Evolutionary conservation across 495 filamentous ascomycete species (phyloP).

Genomic region (Penicillium taxi): DNA sequence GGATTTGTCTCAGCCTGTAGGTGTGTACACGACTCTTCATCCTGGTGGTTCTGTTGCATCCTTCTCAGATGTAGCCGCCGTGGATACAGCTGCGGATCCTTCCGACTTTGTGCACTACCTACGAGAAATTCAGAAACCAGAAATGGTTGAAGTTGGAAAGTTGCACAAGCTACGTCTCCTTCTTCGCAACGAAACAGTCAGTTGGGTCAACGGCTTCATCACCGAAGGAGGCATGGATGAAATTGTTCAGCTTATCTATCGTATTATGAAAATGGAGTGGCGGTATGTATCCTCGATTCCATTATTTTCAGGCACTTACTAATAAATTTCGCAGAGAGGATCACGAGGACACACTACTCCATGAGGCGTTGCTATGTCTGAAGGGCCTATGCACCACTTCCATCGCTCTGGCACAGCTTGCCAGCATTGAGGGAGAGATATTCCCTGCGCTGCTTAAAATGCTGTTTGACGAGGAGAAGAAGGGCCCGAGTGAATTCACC

Average conservation of each 20-base stretch:
- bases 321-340: conserved; percentile 60
- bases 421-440: conserved; percentile 65
- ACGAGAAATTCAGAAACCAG: conserved; percentile 65
- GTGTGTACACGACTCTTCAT: conserved; percentile 40
- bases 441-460: conserved; percentile 83
- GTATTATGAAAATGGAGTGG: conserved; percentile 94
- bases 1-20: conserved; percentile 36
- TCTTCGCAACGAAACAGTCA: conserved; percentile 86
- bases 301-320: no score
- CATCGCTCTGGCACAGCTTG: conserved; percentile 70
- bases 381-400: conserved; percentile 93
- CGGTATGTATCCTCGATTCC: conserved; percentile 49
- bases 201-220: conserved; percentile 91
- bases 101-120: conserved; percentile 79
- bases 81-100: conserved; percentile 49
- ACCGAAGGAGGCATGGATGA: conserved; percentile 84
- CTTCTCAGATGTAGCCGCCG: conserved; percentile 32
- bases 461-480: conserved; percentile 94
- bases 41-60: conserved; percentile 36
- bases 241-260: conserved; percentile 74
- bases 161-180: conserved; percentile 88
- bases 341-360: conserved; percentile 87
- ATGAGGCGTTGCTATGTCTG: conserved; percentile 86
- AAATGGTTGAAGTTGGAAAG: conserved; percentile 82
- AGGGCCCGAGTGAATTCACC: conserved; percentile 92